Base-by-base conservation (phyloP, 495 filamentous ascomycete species). In the Chaetomium cochliodes region DNA sequence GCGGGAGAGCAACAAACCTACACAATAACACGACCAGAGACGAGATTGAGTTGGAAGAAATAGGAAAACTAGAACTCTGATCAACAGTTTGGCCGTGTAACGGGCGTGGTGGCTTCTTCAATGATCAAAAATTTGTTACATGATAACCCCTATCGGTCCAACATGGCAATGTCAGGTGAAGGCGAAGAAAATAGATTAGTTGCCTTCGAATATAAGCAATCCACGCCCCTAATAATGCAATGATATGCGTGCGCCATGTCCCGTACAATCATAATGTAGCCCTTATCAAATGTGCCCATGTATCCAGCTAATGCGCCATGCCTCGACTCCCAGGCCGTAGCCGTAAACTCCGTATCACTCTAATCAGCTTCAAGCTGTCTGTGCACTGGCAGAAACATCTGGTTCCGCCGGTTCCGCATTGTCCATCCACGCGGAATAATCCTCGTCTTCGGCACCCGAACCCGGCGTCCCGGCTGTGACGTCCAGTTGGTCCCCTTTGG, bases 341-440 rank as follows among this genome's bases (percentile, higher is more conserved):
- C 59, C 59, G 11, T 33, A 47, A 49, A 63, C 25, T 63, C 30
- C 52, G 41, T 47, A 25, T 2, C 33, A 56, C 18, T 7, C 22
- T 11, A 25, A 47, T 2, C 5, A 54, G 3, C 23, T 37, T 22
- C 18, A 44, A 46, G 26, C 28, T 42, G 26, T 15, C 8, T 50
- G 47, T 26, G 53, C 44, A 22, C 0, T 54, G 13, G 11, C 22
- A 13, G 39, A 11, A 22, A 46, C 9, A 5, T 51, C 60, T 16
- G 63, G n/a, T n/a, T 71, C 68, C 13, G 64, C 70, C 18, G 54
- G 54, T 5, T 51, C 69, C 15, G 62, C 6, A 12, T 70, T 46
- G 28, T 72, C 70, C 72, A 77, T 68, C 77, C 77, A 79, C 16
- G 71, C 76, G 16, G 74, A 75, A 49, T 68, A 72, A 25, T 77